phyloP scores from a whole-genome alignment of 805 yeast genomes.

The Nakazawaea ernobii region DNA sequence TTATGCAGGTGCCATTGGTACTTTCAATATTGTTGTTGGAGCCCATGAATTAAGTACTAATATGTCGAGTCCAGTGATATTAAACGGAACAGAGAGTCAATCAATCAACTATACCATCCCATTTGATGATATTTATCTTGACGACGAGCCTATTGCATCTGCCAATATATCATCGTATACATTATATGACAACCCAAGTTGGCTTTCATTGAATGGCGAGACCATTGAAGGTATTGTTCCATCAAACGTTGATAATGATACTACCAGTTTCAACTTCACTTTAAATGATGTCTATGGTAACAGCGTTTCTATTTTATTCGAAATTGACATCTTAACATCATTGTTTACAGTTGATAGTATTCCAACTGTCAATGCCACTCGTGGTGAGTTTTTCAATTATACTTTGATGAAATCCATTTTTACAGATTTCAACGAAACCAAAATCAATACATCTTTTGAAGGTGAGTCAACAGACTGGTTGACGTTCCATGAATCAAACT shows the following conservation, averaged over 20 bases:
- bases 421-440: constrained; percentile 46
- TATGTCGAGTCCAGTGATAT: constrained; percentile 44
- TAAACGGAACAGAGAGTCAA: constrained; percentile 66
- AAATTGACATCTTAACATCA: constrained; percentile 44
- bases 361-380: constrained; percentile 62
- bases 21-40: constrained; percentile 75
- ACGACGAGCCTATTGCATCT: constrained; percentile 42
- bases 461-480: constrained; percentile 55
- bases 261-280: constrained; percentile 42
- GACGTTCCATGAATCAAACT: constrained; percentile 48
- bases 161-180: constrained; percentile 51
- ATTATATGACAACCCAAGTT: constrained; percentile 51
- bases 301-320: constrained; percentile 51
- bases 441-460: constrained; percentile 37
- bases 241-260: constrained; percentile 28
- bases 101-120: constrained; percentile 56
- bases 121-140: constrained; percentile 54
- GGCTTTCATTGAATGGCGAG: constrained; percentile 40
- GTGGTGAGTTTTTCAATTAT: constrained; percentile 54
- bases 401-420: constrained; percentile 50
- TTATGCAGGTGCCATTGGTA: constrained; percentile 61
- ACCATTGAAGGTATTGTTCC: constrained; percentile 57
- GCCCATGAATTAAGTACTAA: constrained; percentile 79
- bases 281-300: constrained; percentile 58
- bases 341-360: constrained; percentile 51